phyloP scores from a whole-genome alignment of 768 basidiomycete genomes.

The Podaxis pistillaris region DNA sequence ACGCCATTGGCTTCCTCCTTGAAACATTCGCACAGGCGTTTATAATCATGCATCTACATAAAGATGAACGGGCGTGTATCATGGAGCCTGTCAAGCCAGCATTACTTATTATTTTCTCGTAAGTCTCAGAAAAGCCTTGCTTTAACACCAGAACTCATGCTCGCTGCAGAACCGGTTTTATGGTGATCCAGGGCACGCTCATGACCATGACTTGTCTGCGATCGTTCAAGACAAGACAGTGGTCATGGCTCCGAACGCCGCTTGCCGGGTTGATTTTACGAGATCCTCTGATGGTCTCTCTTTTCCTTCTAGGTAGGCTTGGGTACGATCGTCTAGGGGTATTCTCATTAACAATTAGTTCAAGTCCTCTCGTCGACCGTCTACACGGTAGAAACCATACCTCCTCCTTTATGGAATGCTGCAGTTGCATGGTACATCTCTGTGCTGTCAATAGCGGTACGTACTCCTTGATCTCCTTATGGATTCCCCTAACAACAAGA shows the following conservation, averaged over 20 bases:
- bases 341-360: too few relatives aligned
- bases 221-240: conserved; percentile 1
- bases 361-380: conserved; percentile 16
- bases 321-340: too few relatives aligned
- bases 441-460: conserved; percentile 16
- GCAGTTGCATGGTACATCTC: conserved; percentile 19
- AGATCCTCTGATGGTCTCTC: conserved; percentile 10
- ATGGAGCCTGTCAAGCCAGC: not conserved
- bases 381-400: conserved; percentile 8
- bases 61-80: not conserved
- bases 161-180: not conserved
- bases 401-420: conserved; percentile 12
- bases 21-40: not conserved
- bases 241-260: conserved; percentile 12
- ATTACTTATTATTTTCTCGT: conserved; percentile 4
- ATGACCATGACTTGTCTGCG: conserved; percentile 6
- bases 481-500: not conserved
- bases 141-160: not conserved
- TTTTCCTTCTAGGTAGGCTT: conserved; percentile 10
- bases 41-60: not conserved
- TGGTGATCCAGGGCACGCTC: conserved; percentile 1
- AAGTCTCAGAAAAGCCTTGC: not conserved
- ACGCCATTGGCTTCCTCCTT: not conserved
- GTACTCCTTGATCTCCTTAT: not conserved
- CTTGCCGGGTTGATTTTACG: conserved; percentile 12